Conservation (phyloP, 257 asterid species). For the Ophiorrhiza pumila region DNA sequence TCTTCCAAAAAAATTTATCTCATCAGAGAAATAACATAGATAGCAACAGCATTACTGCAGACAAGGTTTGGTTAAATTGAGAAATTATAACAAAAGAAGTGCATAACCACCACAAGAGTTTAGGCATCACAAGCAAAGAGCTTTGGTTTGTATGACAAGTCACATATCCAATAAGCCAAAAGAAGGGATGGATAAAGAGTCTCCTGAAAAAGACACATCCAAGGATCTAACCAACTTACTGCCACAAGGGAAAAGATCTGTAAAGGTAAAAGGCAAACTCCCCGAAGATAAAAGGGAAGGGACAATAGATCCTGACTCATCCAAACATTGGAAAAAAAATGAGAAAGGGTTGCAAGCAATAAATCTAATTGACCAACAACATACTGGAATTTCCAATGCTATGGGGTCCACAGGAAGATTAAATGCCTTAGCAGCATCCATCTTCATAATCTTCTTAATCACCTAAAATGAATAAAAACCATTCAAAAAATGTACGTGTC, state of each 20-base stretch:
- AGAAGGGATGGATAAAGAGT: neutral
- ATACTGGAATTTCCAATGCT: constrained; percentile 74
- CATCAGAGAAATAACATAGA: constrained; percentile 1
- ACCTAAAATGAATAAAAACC: constrained; percentile 44
- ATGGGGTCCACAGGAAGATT: constrained; percentile 80
- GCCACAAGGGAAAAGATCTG: neutral
- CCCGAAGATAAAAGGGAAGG: neutral
- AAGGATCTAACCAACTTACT: neutral
- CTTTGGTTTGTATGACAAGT: neutral
- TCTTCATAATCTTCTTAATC: constrained; percentile 76
- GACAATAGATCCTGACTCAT: neutral
- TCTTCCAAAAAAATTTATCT: neutral
- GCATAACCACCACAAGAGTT: neutral
- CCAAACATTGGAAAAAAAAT: neutral
- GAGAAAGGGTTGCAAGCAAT: constrained; percentile 4
- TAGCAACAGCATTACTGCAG: neutral
- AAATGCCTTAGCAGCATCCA: constrained; percentile 91
- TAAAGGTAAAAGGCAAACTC: neutral
- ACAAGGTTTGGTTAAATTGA: neutral
- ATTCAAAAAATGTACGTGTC: neutral
- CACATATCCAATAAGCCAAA: neutral
- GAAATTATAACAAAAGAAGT: neutral
- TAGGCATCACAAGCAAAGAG: neutral
- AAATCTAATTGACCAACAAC: constrained; percentile 6
- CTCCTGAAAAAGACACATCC: neutral